Evolutionary conservation across 2,329 filamentous ascomycete species (phyloP).

Genomic region (Stagonosporopsis tanaceti): DNA sequence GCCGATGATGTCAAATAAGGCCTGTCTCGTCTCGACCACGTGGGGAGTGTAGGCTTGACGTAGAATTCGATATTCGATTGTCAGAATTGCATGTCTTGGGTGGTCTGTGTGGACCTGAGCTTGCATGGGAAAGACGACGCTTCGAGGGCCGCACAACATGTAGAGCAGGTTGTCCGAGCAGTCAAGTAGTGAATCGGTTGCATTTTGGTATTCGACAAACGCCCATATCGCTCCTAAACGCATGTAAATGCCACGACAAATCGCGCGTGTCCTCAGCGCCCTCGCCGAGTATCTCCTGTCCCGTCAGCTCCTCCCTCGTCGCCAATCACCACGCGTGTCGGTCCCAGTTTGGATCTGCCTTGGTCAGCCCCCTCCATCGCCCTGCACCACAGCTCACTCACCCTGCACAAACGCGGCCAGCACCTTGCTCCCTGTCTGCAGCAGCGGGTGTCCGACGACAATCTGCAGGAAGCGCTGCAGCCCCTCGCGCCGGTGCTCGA

Average conservation of each 20-base stretch:
- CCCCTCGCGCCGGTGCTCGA: slow-evolving; percentile 90
- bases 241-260: slow-evolving; percentile 26
- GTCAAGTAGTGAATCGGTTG: background rate
- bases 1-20: slow-evolving; percentile 31
- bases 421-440: slow-evolving; percentile 98
- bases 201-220: slow-evolving; percentile 19
- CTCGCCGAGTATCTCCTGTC: background rate
- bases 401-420: slow-evolving; percentile 96
- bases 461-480: slow-evolving; percentile 97
- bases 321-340: slow-evolving; percentile 52
- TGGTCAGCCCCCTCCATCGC: slow-evolving; percentile 21
- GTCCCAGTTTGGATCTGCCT: slow-evolving; percentile 84
- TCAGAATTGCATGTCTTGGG: background rate
- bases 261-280: background rate
- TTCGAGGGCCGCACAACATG: too few relatives aligned
- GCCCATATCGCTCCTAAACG: slow-evolving; percentile 36
- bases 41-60: slow-evolving; percentile 4
- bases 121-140: background rate
- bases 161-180: too few relatives aligned
- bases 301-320: background rate
- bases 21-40: slow-evolving; percentile 7
- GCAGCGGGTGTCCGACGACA: slow-evolving; percentile 91
- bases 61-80: background rate
- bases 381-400: slow-evolving; percentile 49
- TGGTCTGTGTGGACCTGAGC: background rate